Evolutionary conservation across 2,329 filamentous ascomycete species (phyloP).

Genomic region (Colletotrichum plurivorum): DNA sequence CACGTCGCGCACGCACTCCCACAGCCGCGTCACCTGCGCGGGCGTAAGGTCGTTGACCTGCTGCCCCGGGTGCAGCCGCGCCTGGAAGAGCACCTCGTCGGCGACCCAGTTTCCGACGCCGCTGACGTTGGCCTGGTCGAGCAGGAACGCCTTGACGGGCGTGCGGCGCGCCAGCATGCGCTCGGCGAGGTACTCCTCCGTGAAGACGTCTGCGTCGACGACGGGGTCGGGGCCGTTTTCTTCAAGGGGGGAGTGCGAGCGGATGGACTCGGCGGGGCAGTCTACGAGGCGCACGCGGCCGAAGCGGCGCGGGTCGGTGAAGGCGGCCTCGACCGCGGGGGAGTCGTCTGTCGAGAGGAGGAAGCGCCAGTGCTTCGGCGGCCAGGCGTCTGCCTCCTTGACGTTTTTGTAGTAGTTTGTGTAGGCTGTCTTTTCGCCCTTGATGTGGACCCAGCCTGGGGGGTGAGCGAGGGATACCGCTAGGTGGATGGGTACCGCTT

Average conservation of each 20-base stretch:
- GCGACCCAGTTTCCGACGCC: constrained; percentile 98
- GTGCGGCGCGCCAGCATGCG: constrained; percentile 84
- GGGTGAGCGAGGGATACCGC: background rate
- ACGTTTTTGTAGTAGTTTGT: constrained; percentile 85
- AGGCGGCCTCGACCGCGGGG: constrained; percentile 75
- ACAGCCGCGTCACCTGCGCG: constrained; percentile 78
- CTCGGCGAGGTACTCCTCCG: constrained; percentile 78
- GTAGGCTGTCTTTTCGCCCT: constrained; percentile 81
- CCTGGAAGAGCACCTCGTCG: constrained; percentile 93
- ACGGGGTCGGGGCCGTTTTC: constrained; percentile 97
- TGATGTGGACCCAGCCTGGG: constrained; percentile 88
- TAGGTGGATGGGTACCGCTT: constrained; percentile 24
- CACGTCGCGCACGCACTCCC: constrained; percentile 82
- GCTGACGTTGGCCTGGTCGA: constrained; percentile 90
- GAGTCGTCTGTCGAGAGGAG: constrained; percentile 74
- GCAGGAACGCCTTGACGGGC: constrained; percentile 88
- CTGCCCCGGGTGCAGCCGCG: constrained; percentile 91
- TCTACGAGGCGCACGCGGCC: constrained; percentile 86
- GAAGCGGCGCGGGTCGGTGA: constrained; percentile 86
- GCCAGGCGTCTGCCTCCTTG: constrained; percentile 78
- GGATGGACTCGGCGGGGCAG: constrained; percentile 81
- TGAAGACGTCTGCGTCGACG: constrained; percentile 82
- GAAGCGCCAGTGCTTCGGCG: constrained; percentile 93
- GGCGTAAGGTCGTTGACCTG: constrained; percentile 87
- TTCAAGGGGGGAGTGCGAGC: constrained; percentile 82